A percentile compares a stretch with the other conserved stretches of the same genome.
Evolutionary conservation across 495 filamentous ascomycete species (phyloP).

Genomic region (Sphaerosporella brunnea): DNA sequence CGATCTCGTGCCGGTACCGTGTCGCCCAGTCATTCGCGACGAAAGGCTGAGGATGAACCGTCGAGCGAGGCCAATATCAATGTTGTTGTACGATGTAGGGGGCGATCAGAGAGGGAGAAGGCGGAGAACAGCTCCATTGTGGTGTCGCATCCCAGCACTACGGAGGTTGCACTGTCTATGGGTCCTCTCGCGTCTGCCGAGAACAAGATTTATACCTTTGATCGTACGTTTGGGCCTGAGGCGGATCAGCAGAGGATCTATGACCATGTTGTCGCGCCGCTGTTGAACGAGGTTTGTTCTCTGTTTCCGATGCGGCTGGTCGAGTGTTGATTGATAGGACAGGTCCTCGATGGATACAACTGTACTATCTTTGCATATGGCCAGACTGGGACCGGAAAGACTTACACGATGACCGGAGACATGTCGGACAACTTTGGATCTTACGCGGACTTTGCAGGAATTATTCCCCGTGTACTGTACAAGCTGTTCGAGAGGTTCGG

Average conservation of each 20-base stretch:
- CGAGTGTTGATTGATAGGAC: not conserved
- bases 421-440: slow-evolving; percentile 75
- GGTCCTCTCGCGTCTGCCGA: slow-evolving; percentile 65
- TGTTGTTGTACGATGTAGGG: slow-evolving; percentile 86
- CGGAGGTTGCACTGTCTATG: slow-evolving; percentile 72
- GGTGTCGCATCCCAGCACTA: slow-evolving; percentile 70
- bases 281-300: slow-evolving; percentile 65
- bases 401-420: slow-evolving; percentile 97
- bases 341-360: slow-evolving; percentile 95
- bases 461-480: slow-evolving; percentile 78
- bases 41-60: slow-evolving; percentile 11
- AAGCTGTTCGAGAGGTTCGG: slow-evolving; percentile 63
- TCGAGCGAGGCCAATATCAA: slow-evolving; percentile 88
- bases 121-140: slow-evolving; percentile 86
- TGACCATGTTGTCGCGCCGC: slow-evolving; percentile 81
- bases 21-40: too few species aligned
- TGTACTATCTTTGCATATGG: slow-evolving; percentile 98
- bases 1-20: slow-evolving; percentile 20
- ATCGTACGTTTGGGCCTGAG: slow-evolving; percentile 89
- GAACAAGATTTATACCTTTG: slow-evolving; percentile 93
- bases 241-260: slow-evolving; percentile 86
- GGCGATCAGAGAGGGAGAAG: slow-evolving; percentile 79
- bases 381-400: slow-evolving; percentile 94
- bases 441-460: slow-evolving; percentile 77
- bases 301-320: not conserved